A percentile compares a stretch with the other conserved stretches of the same genome.
phyloP scores from a whole-genome alignment of 164 flowering plant genomes.

The Vitis vinifera region DNA sequence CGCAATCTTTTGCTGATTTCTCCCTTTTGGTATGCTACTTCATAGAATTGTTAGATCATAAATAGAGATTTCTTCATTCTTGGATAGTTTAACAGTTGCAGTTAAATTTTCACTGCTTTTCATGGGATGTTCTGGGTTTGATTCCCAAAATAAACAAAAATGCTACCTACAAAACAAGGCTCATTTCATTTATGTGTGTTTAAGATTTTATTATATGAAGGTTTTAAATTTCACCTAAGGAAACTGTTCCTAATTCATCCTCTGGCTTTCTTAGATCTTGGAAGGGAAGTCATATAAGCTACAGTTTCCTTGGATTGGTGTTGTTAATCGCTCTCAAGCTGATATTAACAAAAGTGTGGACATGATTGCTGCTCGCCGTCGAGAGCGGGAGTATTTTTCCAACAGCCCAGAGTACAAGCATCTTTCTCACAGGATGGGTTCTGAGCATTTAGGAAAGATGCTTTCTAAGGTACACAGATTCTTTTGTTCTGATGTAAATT shows the following conservation, averaged over 20 bases:
- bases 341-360: conserved; percentile 85
- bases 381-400: conserved; percentile 75
- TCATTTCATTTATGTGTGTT: not conserved
- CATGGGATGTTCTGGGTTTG: too few relatives aligned
- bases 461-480: conserved; percentile 63
- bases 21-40: too few relatives aligned
- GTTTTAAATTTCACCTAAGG: not conserved
- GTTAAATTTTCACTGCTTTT: too few relatives aligned
- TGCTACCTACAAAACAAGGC: too few relatives aligned
- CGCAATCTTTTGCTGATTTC: too few relatives aligned
- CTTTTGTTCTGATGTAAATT: not conserved
- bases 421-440: conserved; percentile 79
- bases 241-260: not conserved
- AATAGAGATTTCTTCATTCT: too few relatives aligned
- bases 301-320: conserved; percentile 89
- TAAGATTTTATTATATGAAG: not conserved
- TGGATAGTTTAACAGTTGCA: too few relatives aligned
- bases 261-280: conserved; percentile 48
- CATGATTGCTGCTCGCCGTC: conserved; percentile 85
- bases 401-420: conserved; percentile 70
- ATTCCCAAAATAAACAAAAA: too few relatives aligned
- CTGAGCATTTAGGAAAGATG: conserved; percentile 78
- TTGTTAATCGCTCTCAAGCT: conserved; percentile 88
- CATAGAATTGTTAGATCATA: too few relatives aligned
- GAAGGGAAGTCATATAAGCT: conserved; percentile 76